Evolutionary conservation across 108 stramenopile genomes (phyloP), one percentile per base, ranked within the genome.

Genomic region (Nannochloropsis salina): DNA sequence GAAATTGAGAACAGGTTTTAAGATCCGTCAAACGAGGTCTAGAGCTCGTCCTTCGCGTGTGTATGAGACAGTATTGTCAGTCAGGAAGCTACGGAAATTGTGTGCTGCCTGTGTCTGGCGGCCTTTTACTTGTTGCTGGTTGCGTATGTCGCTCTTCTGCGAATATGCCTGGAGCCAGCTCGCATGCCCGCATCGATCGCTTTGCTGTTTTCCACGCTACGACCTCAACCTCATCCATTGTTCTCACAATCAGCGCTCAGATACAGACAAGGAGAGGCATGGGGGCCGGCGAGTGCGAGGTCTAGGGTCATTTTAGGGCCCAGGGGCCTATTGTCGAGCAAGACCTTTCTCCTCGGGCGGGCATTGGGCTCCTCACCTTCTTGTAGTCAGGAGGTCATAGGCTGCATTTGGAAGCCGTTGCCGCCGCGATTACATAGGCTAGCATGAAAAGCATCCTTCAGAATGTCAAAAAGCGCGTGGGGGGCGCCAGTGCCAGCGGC

Each of bases 401-500:
- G n/a, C n/a, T n/a, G n/a, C n/a, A n/a, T n/a, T n/a, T n/a, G n/a
- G n/a, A n/a, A n/a, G n/a, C 61, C 61, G 20, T n/a, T 74, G 20
- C 61, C 61, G 15, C 61, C 4, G 15, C 61, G n/a, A 20, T n/a
- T 15, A 74, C 61, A 4, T n/a, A 74, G n/a, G 61, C 2, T n/a
- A 74, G 5, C 3, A 74, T 74, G 61, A 74, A 74, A 74, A 74
- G 61, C 61, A 74, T 74, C 5, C 5, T 74, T 2, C 61, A 74
- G 61, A 74, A 74, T n/a, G 61, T 74, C 2, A 74, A 74, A n/a
- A 74, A 74, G n/a, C 61, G 61, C 15, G 61, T 74, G 61, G 61
- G 61, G 20, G 61, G 61, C 61, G n/a, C 10, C 47, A 12, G 47
- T 12, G 47, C 10, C 12, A 51, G 47, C 47, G 12, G 61, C 61